Conservation (phyloP, 495 filamentous ascomycete species). For the Talaromyces trachyspermus region DNA sequence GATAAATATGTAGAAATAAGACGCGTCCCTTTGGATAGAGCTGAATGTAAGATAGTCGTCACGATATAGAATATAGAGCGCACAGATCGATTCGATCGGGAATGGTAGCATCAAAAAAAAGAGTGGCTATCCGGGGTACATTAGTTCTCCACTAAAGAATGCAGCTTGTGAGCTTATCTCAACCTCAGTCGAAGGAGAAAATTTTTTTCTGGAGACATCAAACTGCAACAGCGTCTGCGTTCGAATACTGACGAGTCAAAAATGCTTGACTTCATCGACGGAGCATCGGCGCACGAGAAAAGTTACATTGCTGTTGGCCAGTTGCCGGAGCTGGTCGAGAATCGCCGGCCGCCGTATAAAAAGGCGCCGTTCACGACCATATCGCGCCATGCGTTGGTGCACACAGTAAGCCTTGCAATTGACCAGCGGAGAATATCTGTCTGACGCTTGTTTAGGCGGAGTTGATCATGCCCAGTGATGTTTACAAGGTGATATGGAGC, state of each 20-base stretch:
- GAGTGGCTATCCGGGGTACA: no score
- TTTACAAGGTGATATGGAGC: slow-evolving; percentile 49
- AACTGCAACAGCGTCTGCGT: no score
- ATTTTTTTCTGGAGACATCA: slow-evolving; percentile 1
- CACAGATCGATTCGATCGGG: no score
- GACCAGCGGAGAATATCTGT: background rate
- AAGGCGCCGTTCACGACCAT: slow-evolving; percentile 68
- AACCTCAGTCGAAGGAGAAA: slow-evolving; percentile 1
- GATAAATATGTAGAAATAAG: no score
- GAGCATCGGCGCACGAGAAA: slow-evolving; percentile 56
- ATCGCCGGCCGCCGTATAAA: slow-evolving; percentile 61
- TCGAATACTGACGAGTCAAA: no score
- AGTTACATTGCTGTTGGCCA: slow-evolving; percentile 62
- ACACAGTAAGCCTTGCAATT: slow-evolving; percentile 49
- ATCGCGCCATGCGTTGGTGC: slow-evolving; percentile 60
- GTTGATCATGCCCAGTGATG: slow-evolving; percentile 62
- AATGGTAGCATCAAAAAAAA: background rate
- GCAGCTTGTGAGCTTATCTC: slow-evolving; percentile 1
- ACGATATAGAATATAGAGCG: no score
- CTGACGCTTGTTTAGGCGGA: slow-evolving; percentile 48
- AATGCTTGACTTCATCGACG: slow-evolving; percentile 54
- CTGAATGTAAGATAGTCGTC: no score
- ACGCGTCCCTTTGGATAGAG: no score
- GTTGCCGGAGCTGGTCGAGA: slow-evolving; percentile 58
- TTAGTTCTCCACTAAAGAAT: background rate